A percentile compares a stretch with the other conserved stretches of the same genome.
Conservation (phyloP, 441 rosid species). For the Brassica balearica region DNA sequence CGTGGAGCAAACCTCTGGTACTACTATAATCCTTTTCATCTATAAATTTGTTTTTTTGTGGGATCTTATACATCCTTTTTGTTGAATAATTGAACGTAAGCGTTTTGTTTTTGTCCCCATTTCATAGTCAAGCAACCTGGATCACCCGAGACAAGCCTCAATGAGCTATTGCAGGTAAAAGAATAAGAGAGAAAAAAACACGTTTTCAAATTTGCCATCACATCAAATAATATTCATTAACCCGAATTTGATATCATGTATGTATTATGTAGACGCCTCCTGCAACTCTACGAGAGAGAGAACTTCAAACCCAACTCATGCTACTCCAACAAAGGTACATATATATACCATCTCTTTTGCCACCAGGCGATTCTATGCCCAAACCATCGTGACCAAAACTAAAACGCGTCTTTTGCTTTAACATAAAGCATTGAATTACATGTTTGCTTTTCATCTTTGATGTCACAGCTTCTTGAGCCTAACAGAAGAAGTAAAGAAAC, state of each 20-base stretch:
- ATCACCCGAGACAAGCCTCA: constrained; percentile 52
- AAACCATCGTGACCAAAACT: background rate
- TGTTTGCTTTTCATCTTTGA: constrained; percentile 25
- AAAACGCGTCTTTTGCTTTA: background rate
- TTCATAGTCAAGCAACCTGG: constrained; percentile 71
- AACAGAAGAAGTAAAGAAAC: constrained; percentile 79
- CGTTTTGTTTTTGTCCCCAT: constrained; percentile 30
- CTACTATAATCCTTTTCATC: constrained; percentile 44
- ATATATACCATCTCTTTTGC: background rate
- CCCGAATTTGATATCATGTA: constrained; percentile 29
- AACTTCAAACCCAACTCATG: constrained; percentile 71
- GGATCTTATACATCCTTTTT: background rate
- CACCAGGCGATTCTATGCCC: background rate
- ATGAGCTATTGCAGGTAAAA: constrained; percentile 73
- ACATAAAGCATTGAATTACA: constrained; percentile 13
- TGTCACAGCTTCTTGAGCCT: constrained; percentile 63
- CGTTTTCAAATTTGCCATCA: constrained; percentile 6
- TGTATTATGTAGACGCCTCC: constrained; percentile 57
- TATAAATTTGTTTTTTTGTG: background rate
- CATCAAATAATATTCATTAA: background rate
- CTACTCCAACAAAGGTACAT: constrained; percentile 81
- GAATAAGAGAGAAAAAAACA: background rate
- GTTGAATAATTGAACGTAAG: constrained; percentile 15
- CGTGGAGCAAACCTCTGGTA: constrained; percentile 88
- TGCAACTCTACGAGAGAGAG: constrained; percentile 67